These are phyloP conservation scores for Fomitopsis serialis DNA, from an alignment of 768 basidiomycete species.

Conservation along the genomic window DNA sequence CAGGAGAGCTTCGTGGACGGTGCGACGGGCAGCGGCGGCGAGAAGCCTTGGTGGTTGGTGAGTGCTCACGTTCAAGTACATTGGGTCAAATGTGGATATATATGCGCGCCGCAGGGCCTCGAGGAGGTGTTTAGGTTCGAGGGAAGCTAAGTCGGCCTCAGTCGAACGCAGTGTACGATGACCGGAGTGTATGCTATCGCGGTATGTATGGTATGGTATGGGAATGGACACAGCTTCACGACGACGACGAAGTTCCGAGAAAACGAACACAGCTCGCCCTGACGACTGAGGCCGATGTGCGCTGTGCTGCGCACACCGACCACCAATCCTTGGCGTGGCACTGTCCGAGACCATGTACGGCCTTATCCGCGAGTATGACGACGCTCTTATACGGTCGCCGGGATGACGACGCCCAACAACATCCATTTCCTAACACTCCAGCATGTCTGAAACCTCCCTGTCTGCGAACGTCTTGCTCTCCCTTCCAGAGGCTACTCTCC, in stretches of 20 bases:
- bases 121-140: constrained; percentile 75
- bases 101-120: constrained; percentile 15
- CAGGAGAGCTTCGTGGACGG: constrained; percentile 71
- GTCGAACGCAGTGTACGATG: background rate
- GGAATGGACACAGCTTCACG: background rate
- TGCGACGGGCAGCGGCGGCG: constrained; percentile 62
- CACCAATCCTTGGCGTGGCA: too few species aligned
- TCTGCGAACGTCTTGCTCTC: background rate
- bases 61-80: background rate
- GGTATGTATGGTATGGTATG: background rate
- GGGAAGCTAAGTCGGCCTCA: constrained; percentile 18
- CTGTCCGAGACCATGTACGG: too few species aligned
- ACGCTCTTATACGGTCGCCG: too few species aligned
- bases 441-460: background rate
- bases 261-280: background rate
- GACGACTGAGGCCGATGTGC: background rate
- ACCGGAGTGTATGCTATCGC: background rate
- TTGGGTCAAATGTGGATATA: background rate
- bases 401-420: background rate
- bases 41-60: constrained; percentile 69
- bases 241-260: too few species aligned
- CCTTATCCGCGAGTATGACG: too few species aligned
- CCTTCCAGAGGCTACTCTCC: background rate
- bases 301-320: too few species aligned
- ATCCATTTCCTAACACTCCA: background rate